phyloP scores from a whole-genome alignment of 106 monocot species.

The Dendrobium huoshanense region DNA sequence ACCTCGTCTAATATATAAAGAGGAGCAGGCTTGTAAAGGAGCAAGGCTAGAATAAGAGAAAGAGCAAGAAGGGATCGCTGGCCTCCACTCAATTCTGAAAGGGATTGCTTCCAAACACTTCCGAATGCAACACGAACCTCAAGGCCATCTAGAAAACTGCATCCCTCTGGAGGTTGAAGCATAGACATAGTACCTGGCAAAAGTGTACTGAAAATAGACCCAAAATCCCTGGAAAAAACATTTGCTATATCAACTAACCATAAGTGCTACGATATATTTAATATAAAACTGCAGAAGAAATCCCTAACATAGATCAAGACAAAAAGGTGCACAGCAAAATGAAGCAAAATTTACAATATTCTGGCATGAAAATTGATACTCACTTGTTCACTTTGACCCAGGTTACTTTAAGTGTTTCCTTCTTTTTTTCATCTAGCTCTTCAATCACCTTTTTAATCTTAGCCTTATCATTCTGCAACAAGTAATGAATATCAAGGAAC shows the following conservation, averaged over 20 bases:
- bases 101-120: slow-evolving; percentile 97
- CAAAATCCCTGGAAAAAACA: slow-evolving; percentile 83
- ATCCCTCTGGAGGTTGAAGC: slow-evolving; percentile 83
- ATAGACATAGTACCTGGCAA: slow-evolving; percentile 95
- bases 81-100: slow-evolving; percentile 95
- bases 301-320: not conserved
- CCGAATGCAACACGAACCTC: slow-evolving; percentile 99
- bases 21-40: slow-evolving; percentile 98
- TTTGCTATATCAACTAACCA: not conserved
- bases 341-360: not conserved
- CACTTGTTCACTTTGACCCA: slow-evolving; percentile 99
- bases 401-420: slow-evolving; percentile 84
- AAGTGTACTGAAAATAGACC: slow-evolving; percentile 92
- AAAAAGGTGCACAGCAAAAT: not conserved
- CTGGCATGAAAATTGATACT: slow-evolving; percentile 14
- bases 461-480: slow-evolving; percentile 80
- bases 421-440: slow-evolving; percentile 98
- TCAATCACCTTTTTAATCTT: slow-evolving; percentile 95
- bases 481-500: not conserved
- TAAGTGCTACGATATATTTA: not conserved
- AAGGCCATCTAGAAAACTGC: slow-evolving; percentile 87
- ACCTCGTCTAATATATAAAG: slow-evolving; percentile 99
- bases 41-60: slow-evolving; percentile 85
- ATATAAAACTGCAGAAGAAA: not conserved
- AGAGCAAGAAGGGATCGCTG: slow-evolving; percentile 99